Evolutionary conservation across 2,329 filamentous ascomycete species (phyloP).

Genomic region (Diplodia seriata): DNA sequence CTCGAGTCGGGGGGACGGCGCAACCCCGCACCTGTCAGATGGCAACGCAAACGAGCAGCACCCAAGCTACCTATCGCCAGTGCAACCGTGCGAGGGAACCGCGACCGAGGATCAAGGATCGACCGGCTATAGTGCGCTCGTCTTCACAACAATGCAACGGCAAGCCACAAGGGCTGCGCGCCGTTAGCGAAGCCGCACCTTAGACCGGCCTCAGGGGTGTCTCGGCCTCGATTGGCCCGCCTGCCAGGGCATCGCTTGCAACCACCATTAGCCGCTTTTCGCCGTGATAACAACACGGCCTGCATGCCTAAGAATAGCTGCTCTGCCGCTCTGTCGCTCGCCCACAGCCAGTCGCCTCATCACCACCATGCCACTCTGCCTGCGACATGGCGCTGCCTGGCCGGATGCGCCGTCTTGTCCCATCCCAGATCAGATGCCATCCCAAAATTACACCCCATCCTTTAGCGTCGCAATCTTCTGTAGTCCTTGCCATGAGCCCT

Average conservation of each 20-base stretch:
- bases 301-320: constrained; percentile 27
- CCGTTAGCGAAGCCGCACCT: not conserved
- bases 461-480: too few species aligned
- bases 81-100: constrained; percentile 22
- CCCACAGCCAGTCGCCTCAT: constrained; percentile 8
- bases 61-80: not conserved
- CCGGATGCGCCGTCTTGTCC: not conserved
- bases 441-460: too few species aligned
- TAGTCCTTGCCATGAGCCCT: too few species aligned
- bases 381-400: constrained; percentile 19
- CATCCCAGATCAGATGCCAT: too few species aligned
- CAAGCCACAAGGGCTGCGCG: not conserved
- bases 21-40: too few species aligned
- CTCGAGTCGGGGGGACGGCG: too few species aligned
- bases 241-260: constrained; percentile 24
- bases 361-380: constrained; percentile 9
- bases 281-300: constrained; percentile 23
- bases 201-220: constrained; percentile 8
- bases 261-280: constrained; percentile 13
- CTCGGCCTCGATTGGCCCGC: not conserved
- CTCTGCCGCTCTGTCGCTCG: not conserved
- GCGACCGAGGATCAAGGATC: not conserved
- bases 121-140: too few species aligned
- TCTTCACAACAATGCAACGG: not conserved
- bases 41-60: not conserved